Evolutionary conservation across 1,139 yeast genomes (phyloP).

Genomic region (Torulaspora globosa): DNA sequence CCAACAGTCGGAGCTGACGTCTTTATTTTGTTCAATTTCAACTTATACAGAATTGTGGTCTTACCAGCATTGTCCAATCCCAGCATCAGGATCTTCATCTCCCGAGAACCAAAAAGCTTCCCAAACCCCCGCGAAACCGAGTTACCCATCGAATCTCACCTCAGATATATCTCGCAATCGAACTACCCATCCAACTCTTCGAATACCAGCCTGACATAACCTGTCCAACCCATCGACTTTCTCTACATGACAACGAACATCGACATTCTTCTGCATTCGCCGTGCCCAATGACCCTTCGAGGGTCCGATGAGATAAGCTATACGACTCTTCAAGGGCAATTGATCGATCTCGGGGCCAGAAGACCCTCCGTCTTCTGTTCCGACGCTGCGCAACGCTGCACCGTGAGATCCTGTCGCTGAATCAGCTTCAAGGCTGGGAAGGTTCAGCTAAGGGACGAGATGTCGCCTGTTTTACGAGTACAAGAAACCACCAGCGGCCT

Average conservation of each 20-base stretch:
- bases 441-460: no score
- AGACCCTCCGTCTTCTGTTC: no score
- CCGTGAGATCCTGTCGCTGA: no score
- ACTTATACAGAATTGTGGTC: constrained; percentile 48
- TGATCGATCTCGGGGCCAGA: no score
- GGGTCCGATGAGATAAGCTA: background rate
- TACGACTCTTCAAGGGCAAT: background rate
- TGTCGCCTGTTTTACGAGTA: no score
- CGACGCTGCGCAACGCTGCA: no score
- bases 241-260: background rate
- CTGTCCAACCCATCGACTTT: background rate
- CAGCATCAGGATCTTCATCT: constrained; percentile 68
- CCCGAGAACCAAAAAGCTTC: constrained; percentile 48
- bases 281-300: background rate
- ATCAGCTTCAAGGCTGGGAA: no score
- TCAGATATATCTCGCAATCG: no score
- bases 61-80: constrained; percentile 93
- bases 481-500: no score
- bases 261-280: background rate
- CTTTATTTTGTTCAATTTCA: constrained; percentile 41
- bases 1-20: constrained; percentile 93
- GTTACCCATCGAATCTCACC: constrained; percentile 41
- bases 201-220: background rate
- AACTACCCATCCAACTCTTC: no score
- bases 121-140: constrained; percentile 47